Evolutionary conservation across 768 basidiomycete genomes (phyloP), one percentile per base, ranked within the genome.

Genomic region (Obba rivulosa): DNA sequence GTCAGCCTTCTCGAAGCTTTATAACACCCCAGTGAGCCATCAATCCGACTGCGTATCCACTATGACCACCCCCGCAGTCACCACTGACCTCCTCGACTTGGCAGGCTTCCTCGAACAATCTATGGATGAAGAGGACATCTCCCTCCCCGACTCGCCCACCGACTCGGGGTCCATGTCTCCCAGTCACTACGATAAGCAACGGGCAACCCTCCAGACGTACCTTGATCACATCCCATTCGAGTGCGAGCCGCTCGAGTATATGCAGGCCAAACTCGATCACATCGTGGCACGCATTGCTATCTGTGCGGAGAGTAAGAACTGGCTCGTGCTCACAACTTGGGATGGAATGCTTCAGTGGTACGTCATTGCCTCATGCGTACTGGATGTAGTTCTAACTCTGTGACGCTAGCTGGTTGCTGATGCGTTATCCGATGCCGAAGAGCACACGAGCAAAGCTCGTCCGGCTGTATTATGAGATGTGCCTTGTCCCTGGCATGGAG

Each of bases 281-380:
- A 87, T 92, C 54, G 73, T 89, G 9, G 73, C 77, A 38, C 85
- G 77, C 66, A 78, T 92, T 40, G 67, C 73, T 51, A 69, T 88
- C 20, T 85, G 84, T 53, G 83, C 81, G n/a, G 79, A 81, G 62
- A 71, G 83, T 42, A 81, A 80, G 69, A 84, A 86, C 55, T 92
- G 88, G 88, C 68, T 77, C 28, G 70, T 79, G 17, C 71, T 89
- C 37, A 78, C 81, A 22, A 81, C 80, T 7, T 92, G 88, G 87
- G 87, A 90, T 64, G 83, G 81, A 16, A 73, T 83, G 67, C 69
- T 92, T 25, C 85, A 89, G 69, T 88, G 85, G 88, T 83, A 60
- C 53, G 74, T 59, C 41, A 43, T 28, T 4, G 31, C 38, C 21
- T 43, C 18, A 36, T 28, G 7, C 45, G 22, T 48, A 21, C 48